Percentiles rank a stretch among this genome's conserved stretches.
These are phyloP conservation scores for Biancaea sappan DNA, from an alignment of 306 rosid genomes.

Conservation along the genomic window DNA sequence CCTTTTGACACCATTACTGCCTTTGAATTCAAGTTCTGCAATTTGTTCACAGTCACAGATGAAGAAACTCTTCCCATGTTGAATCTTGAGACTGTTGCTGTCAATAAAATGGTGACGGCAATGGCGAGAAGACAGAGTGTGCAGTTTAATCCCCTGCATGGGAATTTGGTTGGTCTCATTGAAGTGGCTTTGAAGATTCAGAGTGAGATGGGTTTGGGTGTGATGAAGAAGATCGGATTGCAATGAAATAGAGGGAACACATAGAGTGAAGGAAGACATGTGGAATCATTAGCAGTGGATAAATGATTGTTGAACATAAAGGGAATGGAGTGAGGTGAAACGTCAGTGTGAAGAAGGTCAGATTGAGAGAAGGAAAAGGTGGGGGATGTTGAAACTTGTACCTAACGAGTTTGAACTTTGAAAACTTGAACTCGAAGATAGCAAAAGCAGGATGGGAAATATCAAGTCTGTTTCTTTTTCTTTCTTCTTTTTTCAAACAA, in stretches of 20 bases:
- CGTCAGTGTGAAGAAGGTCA: slow-evolving; percentile 45
- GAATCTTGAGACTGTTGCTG: slow-evolving; percentile 53
- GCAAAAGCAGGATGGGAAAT: slow-evolving; percentile 33
- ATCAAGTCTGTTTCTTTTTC: neutral
- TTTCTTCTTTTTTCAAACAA: neutral
- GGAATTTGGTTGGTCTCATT: slow-evolving; percentile 56
- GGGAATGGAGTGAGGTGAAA: slow-evolving; percentile 43
- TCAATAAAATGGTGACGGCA: slow-evolving; percentile 40
- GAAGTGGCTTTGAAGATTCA: slow-evolving; percentile 22
- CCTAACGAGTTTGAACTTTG: slow-evolving; percentile 47
- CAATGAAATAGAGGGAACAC: neutral
- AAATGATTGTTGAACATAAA: slow-evolving; percentile 34
- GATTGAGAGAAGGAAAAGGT: slow-evolving; percentile 39
- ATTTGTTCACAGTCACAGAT: slow-evolving; percentile 21
- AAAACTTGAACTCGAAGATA: slow-evolving; percentile 49
- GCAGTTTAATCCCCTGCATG: slow-evolving; percentile 45
- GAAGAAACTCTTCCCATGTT: slow-evolving; percentile 36
- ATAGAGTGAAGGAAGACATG: slow-evolving; percentile 8
- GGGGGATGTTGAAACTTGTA: slow-evolving; percentile 46
- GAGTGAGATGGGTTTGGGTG: neutral
- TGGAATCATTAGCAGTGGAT: slow-evolving; percentile 19
- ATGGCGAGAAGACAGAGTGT: slow-evolving; percentile 45
- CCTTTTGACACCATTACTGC: slow-evolving; percentile 41
- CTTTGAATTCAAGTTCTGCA: slow-evolving; percentile 27
- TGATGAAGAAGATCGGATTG: slow-evolving; percentile 5